Base-by-base conservation (phyloP, 2,329 filamentous ascomycete genomes). In the Seiridium cupressi region DNA sequence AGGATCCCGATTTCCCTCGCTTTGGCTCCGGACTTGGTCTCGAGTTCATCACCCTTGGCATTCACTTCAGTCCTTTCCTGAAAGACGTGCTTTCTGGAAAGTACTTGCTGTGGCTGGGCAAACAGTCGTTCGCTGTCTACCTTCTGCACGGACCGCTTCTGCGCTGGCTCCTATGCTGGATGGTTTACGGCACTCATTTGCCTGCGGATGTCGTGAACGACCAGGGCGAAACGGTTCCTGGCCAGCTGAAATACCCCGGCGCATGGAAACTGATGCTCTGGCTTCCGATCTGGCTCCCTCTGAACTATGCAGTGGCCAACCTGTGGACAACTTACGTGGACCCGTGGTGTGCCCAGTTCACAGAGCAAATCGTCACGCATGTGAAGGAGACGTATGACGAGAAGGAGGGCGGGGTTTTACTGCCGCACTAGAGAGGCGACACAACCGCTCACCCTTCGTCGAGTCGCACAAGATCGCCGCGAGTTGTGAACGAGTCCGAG, bases 101-200 rank as follows among this genome's bases (percentile, higher is more conserved):
- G 38, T 77, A 80, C 58, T 80, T 89, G 48, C 77, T 86, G 49
- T 89, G 85, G 80, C 79, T 89, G 10, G 86, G 86, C 49, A 84
- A 83, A 66, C 82, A 88, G 73, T 86, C 83, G 49, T 88, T 88
- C 66, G 84, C 86, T 1, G 83, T 89, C 11, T 89, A 89, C 66
- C 78, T 89, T 5, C 73, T 89, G 26, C 86, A 89, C 71, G 86
- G 86, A 47, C 81, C 82, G 0, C 76, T 89, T 36, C 80, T 88
- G 65, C 82, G 86, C 60, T 83, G 81, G 32, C 70, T 87, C 6
- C 75, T 89, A 11, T 81, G 83, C 34, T 88, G 84, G 83, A 79
- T 88, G 76, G 73, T 87, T 10, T 88, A 81, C 62, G 78, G 82
- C 13, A 71, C 80, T 51, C 66, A 66, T 53, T 66, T 73, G 1